phyloP scores from a whole-genome alignment of 2,329 filamentous ascomycete species.

The Aspergillus carbonarius region DNA sequence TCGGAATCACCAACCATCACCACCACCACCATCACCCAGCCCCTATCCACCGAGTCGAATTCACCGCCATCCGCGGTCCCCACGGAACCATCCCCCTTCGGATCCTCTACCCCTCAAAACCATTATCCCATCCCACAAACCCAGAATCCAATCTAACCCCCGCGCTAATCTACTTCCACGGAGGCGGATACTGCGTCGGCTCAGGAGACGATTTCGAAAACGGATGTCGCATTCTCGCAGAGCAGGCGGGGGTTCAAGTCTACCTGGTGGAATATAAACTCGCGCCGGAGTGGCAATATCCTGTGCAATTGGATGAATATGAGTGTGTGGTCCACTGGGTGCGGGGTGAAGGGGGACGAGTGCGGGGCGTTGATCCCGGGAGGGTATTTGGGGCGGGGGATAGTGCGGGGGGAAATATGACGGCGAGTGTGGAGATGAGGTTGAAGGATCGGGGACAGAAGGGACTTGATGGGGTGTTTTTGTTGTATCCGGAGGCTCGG shows the following conservation, averaged over 20 bases:
- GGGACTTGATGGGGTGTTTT: too few relatives aligned
- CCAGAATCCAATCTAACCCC: slow-evolving; percentile 11
- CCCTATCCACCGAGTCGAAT: too few relatives aligned
- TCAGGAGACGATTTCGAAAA: slow-evolving; percentile 43
- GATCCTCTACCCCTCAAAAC: slow-evolving; percentile 32
- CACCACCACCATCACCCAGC: too few relatives aligned
- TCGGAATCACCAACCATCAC: too few relatives aligned
- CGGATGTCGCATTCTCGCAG: slow-evolving; percentile 33
- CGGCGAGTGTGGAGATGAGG: too few relatives aligned
- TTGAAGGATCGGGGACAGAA: too few relatives aligned
- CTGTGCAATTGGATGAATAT: slow-evolving; percentile 37
- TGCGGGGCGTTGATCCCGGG: slow-evolving; percentile 26
- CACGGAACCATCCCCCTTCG: slow-evolving; percentile 37
- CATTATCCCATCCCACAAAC: slow-evolving; percentile 4
- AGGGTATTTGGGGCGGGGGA: slow-evolving; percentile 30
- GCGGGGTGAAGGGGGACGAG: slow-evolving; percentile 22
- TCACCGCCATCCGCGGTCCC: too few relatives aligned
- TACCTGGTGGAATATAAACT: slow-evolving; percentile 38
- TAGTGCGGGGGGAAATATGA: too few relatives aligned
- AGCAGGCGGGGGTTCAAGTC: slow-evolving; percentile 26
- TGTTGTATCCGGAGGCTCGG: too few relatives aligned
- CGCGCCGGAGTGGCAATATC: slow-evolving; percentile 34
- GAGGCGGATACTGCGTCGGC: slow-evolving; percentile 41
- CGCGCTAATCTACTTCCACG: slow-evolving; percentile 40
- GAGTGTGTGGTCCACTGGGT: slow-evolving; percentile 26